These are phyloP conservation scores for Phytophthora fragariae DNA, from an alignment of 352 stramenopile genomes.

Conservation along the genomic window DNA sequence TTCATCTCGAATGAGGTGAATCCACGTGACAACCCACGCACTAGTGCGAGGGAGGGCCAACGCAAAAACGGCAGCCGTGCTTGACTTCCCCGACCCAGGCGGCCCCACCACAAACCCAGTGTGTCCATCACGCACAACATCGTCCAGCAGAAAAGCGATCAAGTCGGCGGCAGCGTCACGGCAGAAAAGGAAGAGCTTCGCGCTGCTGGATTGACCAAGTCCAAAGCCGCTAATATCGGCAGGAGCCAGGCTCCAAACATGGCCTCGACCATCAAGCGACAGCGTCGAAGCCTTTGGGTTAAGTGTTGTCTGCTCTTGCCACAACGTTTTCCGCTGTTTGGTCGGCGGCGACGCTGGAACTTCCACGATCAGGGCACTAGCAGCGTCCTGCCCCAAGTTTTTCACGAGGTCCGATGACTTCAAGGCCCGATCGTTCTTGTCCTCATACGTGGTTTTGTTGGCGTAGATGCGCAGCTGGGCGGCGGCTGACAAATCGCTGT, in stretches of 20 bases:
- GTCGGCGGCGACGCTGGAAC: no score
- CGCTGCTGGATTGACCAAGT: no score
- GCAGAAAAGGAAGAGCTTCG: neutral
- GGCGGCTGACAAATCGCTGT: neutral
- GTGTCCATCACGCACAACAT: conserved; percentile 6
- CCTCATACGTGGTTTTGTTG: neutral
- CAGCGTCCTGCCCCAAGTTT: neutral
- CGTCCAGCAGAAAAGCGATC: conserved; percentile 3
- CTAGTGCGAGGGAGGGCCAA: conserved; percentile 3
- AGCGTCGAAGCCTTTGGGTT: no score
- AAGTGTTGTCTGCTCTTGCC: no score
- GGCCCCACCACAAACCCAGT: conserved; percentile 8
- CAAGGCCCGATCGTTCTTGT: neutral
- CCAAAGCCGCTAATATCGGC: no score
- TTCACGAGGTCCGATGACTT: neutral
- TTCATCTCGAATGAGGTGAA: neutral
- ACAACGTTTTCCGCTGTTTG: no score
- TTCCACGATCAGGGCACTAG: neutral
- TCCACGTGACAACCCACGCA: conserved; percentile 15
- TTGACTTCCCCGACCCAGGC: conserved; percentile 15
- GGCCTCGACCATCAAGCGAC: no score
- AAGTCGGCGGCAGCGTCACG: neutral
- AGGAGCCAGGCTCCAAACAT: no score
- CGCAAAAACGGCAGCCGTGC: conserved; percentile 18
- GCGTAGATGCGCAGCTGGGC: neutral